Conservation (phyloP, 495 filamentous ascomycete species). For the Gamarada debralockiae region DNA sequence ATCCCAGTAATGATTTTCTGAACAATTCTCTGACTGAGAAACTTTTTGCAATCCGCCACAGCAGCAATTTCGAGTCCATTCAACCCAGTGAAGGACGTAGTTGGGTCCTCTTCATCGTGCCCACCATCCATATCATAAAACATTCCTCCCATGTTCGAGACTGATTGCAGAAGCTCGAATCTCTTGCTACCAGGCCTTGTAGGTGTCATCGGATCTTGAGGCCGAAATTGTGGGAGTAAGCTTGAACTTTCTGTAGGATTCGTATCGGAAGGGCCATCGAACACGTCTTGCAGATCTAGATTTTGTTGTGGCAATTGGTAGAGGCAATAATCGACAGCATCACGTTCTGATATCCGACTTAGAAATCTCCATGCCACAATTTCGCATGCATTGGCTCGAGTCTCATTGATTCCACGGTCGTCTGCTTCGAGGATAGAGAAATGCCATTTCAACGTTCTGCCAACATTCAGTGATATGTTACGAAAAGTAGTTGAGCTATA, state of each 20-base stretch:
- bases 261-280: constrained; percentile 7
- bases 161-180: constrained; percentile 18
- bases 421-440: constrained; percentile 57
- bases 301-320: constrained; percentile 59
- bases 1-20: constrained; percentile 87
- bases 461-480: background rate
- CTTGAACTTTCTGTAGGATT: constrained; percentile 15
- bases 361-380: constrained; percentile 90
- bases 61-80: constrained; percentile 90
- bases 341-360: constrained; percentile 70
- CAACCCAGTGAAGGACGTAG: constrained; percentile 66
- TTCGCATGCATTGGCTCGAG: constrained; percentile 81
- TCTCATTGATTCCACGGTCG: constrained; percentile 68
- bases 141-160: constrained; percentile 17
- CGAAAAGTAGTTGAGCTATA: constrained; percentile 6
- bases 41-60: constrained; percentile 85
- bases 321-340: constrained; percentile 80
- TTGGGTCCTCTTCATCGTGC: constrained; percentile 49
- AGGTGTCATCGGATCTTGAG: constrained; percentile 10
- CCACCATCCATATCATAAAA: constrained; percentile 20
- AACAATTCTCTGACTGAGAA: constrained; percentile 79
- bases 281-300: constrained; percentile 26
- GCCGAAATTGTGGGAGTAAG: constrained; percentile 22
- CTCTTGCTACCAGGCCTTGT: constrained; percentile 23
- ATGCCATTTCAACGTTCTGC: constrained; percentile 77